These are phyloP conservation scores for Toxoplasma gondii DNA, from an alignment of 169 alveolate genomes.

Conservation along the genomic window DNA sequence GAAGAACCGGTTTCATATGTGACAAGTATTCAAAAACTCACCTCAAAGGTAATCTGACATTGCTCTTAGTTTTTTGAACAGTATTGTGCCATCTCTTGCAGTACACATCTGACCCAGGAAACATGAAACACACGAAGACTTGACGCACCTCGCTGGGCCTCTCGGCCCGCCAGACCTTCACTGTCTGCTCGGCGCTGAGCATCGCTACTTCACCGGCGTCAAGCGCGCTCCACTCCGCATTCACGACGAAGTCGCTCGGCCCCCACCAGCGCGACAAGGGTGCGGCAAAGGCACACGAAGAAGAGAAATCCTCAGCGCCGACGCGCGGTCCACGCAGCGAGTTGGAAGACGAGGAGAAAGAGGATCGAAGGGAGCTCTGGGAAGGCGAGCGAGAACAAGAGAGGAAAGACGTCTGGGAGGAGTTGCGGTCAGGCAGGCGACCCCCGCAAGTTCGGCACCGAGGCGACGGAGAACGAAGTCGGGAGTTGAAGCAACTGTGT, in stretches of 20 bases:
- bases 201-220: background rate
- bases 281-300: background rate
- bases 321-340: too few relatives aligned
- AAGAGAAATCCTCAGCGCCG: background rate
- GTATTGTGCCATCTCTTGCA: too few relatives aligned
- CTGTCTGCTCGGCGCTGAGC: background rate
- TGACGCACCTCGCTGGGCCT: background rate
- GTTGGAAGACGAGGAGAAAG: too few relatives aligned
- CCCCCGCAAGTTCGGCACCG: background rate
- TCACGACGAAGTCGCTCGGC: constrained; percentile 19
- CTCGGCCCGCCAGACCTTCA: background rate
- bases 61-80: too few relatives aligned
- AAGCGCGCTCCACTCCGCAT: background rate
- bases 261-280: background rate
- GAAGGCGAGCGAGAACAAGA: too few relatives aligned
- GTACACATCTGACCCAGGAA: too few relatives aligned
- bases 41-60: too few relatives aligned
- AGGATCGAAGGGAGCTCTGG: too few relatives aligned
- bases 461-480: background rate
- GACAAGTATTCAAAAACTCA: too few relatives aligned
- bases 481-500: background rate
- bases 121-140: too few relatives aligned
- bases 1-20: too few relatives aligned
- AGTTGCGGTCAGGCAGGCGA: background rate
- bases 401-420: too few relatives aligned